Evolutionary conservation across 352 stramenopile genomes (phyloP).

Genomic region (Pythium myriotylum): DNA sequence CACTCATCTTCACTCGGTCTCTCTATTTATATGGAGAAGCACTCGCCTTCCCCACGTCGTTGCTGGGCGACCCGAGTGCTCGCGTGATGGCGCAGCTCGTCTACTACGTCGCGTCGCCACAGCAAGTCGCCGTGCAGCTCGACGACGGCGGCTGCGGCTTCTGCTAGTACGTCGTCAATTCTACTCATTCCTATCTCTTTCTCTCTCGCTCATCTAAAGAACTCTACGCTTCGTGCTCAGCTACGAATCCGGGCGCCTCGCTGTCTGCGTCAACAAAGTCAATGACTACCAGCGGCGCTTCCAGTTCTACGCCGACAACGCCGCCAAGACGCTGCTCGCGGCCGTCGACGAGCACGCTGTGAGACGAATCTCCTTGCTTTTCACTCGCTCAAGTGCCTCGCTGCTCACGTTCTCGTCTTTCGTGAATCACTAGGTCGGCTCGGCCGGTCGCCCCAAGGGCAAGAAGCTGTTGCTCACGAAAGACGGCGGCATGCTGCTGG

Average conservation of each 20-base stretch:
- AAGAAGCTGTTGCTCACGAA: conserved; percentile 73
- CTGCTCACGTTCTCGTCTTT: too few species aligned
- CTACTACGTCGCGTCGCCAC: conserved; percentile 39
- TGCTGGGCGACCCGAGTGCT: too few species aligned
- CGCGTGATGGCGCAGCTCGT: conserved; percentile 17
- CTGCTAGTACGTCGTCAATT: conserved; percentile 75
- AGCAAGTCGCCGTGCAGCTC: conserved; percentile 55
- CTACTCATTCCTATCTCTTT: too few species aligned
- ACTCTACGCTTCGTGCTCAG: conserved; percentile 21
- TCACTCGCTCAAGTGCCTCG: too few species aligned
- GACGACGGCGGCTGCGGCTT: conserved; percentile 67
- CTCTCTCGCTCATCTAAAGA: too few species aligned
- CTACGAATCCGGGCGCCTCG: conserved; percentile 68
- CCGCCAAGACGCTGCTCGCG: conserved; percentile 52
- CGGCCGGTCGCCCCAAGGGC: conserved; percentile 45
- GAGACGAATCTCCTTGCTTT: too few species aligned
- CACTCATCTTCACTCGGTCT: too few species aligned
- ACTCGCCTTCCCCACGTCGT: too few species aligned
- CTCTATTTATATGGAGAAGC: background rate
- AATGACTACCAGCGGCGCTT: conserved; percentile 66
- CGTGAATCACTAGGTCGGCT: conserved; percentile 44
- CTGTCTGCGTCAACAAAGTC: conserved; percentile 74
- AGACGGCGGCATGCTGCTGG: conserved; percentile 59
- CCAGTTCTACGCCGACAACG: conserved; percentile 76
- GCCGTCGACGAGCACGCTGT: conserved; percentile 75